Percentiles rank a stretch among this genome's conserved stretches.
These are phyloP conservation scores for Pelargonium hybrid DNA, from an alignment of 441 rosid species.

Conservation along the genomic window DNA sequence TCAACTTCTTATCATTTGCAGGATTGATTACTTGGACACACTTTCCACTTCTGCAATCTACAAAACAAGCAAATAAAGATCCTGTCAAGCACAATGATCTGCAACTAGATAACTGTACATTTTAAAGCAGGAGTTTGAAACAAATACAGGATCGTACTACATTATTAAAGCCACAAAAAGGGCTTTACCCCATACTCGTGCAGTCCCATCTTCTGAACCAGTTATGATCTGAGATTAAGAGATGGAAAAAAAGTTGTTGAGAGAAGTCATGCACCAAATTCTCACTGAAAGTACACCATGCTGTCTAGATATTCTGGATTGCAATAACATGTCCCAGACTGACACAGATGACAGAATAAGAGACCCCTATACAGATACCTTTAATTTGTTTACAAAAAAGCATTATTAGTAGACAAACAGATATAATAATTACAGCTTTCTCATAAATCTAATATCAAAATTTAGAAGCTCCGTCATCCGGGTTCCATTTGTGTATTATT, in stretches of 20 bases:
- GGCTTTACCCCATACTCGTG: conserved; percentile 76
- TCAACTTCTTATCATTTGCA: conserved; percentile 34
- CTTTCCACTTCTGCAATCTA: conserved; percentile 87
- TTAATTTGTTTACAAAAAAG: background rate
- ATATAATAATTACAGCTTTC: background rate
- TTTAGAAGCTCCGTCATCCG: background rate
- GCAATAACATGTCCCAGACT: background rate
- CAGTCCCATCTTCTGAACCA: conserved; percentile 95
- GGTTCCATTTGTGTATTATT: background rate
- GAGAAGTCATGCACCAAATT: conserved; percentile 6
- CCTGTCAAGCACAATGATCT: conserved; percentile 16
- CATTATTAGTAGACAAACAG: background rate
- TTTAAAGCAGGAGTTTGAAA: background rate
- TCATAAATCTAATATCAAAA: background rate
- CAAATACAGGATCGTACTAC: background rate
- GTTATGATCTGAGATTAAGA: conserved; percentile 54
- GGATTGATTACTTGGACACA: conserved; percentile 57
- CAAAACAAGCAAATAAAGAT: conserved; percentile 20
- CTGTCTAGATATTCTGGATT: background rate
- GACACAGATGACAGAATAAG: background rate
- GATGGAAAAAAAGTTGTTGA: conserved; percentile 8
- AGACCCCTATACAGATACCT: conserved; percentile 6
- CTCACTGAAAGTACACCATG: conserved; percentile 7
- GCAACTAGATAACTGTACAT: background rate
- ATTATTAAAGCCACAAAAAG: background rate